phyloP scores from a whole-genome alignment of 2,329 filamentous ascomycete genomes.

The Calonectria naviculata region DNA sequence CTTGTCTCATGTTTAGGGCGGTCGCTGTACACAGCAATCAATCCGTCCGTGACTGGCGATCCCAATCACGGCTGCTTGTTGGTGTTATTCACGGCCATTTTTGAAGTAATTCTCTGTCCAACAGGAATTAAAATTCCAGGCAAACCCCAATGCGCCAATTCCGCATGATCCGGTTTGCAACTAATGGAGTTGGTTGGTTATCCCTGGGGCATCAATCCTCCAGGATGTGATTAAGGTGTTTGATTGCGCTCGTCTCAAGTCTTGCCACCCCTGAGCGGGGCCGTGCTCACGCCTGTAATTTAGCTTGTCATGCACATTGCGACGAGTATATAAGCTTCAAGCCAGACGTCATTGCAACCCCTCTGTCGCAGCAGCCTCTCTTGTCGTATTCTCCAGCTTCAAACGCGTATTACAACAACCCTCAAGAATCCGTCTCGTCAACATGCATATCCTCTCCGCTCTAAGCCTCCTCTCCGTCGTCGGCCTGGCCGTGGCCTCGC shows the following conservation, averaged over 20 bases:
- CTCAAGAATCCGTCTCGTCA: not conserved
- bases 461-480: not conserved
- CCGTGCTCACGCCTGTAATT: constrained; percentile 1
- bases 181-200: too few relatives aligned
- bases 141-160: not conserved
- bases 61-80: too few relatives aligned
- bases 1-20: not conserved
- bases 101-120: not conserved
- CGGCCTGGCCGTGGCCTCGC: not conserved
- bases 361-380: not conserved
- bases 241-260: constrained; percentile 2
- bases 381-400: not conserved
- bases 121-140: not conserved
- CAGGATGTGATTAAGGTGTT: not conserved
- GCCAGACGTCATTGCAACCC: not conserved
- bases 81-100: not conserved
- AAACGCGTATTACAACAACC: not conserved
- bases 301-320: not conserved
- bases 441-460: not conserved
- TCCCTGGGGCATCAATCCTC: not conserved
- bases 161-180: not conserved
- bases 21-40: not conserved
- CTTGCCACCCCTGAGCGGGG: not conserved
- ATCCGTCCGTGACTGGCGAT: not conserved
- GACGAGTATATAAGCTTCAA: not conserved